phyloP scores from a whole-genome alignment of 139 green algal species.

The Chlamydomonas sp. region DNA sequence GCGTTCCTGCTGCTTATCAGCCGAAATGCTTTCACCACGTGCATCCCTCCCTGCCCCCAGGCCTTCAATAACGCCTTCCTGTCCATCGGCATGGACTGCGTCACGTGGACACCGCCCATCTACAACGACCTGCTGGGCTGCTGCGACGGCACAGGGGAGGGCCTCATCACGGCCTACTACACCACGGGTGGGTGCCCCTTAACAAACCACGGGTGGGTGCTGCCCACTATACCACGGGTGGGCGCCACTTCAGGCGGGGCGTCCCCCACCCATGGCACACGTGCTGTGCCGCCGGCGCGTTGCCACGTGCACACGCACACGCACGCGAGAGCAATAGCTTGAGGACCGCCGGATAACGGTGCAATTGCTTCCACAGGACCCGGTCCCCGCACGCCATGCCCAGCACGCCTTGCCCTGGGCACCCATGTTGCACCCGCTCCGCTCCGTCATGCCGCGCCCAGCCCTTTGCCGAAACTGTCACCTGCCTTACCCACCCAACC shows the following conservation, averaged over 20 bases:
- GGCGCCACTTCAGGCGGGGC: too few species aligned
- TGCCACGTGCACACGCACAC: too few species aligned
- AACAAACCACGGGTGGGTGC: background rate
- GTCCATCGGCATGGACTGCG: constrained; percentile 36
- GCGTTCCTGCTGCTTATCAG: background rate
- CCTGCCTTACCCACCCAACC: too few species aligned
- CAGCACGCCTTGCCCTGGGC: too few species aligned
- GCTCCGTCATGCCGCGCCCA: too few species aligned
- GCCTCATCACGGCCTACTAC: constrained; percentile 22
- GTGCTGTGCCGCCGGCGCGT: too few species aligned
- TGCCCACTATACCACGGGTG: constrained; percentile 8
- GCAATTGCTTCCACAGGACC: background rate
- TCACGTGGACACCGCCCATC: background rate
- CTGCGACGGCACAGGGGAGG: constrained; percentile 35
- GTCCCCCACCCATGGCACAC: background rate
- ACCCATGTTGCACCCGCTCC: too few species aligned
- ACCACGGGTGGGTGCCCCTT: background rate
- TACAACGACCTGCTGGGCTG: constrained; percentile 32
- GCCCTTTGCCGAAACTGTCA: too few species aligned
- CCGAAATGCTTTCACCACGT: background rate
- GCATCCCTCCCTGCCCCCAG: background rate
- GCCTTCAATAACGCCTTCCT: constrained; percentile 31
- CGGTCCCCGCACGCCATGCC: too few species aligned
- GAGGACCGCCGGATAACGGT: background rate
- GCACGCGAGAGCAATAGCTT: too few species aligned